A percentile compares a stretch with the other conserved stretches of the same genome.
Conservation (phyloP, 192 early-diverging fungal genomes). For the Umbelopsis sp. region DNA sequence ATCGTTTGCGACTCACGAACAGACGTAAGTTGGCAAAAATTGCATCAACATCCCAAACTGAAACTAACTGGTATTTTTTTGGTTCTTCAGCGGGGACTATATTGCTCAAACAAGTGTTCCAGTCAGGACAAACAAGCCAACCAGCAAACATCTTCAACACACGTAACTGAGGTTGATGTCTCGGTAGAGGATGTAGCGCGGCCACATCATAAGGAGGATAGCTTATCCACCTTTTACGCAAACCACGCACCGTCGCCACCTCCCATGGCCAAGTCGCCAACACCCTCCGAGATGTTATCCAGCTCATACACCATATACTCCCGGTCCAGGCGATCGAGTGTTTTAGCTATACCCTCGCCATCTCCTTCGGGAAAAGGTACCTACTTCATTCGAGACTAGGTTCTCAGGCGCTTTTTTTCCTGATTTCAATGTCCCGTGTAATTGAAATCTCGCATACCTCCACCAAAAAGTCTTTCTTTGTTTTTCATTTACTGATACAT, state of each 20-base stretch:
- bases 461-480: not conserved
- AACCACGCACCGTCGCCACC: slow-evolving; percentile 18
- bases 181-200: not conserved
- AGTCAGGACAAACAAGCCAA: slow-evolving; percentile 15
- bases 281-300: slow-evolving; percentile 13
- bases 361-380: not conserved
- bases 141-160: not conserved
- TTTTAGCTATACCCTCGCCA: slow-evolving; percentile 15
- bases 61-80: not conserved
- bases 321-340: slow-evolving; percentile 11
- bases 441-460: slow-evolving; percentile 1
- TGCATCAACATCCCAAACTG: not conserved
- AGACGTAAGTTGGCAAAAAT: not conserved
- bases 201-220: not conserved
- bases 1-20: slow-evolving; percentile 13
- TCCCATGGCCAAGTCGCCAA: slow-evolving; percentile 8
- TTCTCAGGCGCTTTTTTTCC: not conserved
- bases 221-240: slow-evolving; percentile 7
- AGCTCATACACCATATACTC: slow-evolving; percentile 20
- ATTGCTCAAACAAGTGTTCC: slow-evolving; percentile 22
- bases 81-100: slow-evolving; percentile 1
- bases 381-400: slow-evolving; percentile 7
- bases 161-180: not conserved
- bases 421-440: not conserved
- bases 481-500: not conserved